Base-by-base conservation (phyloP, 768 basidiomycete genomes). In the Mycena indigotica region DNA sequence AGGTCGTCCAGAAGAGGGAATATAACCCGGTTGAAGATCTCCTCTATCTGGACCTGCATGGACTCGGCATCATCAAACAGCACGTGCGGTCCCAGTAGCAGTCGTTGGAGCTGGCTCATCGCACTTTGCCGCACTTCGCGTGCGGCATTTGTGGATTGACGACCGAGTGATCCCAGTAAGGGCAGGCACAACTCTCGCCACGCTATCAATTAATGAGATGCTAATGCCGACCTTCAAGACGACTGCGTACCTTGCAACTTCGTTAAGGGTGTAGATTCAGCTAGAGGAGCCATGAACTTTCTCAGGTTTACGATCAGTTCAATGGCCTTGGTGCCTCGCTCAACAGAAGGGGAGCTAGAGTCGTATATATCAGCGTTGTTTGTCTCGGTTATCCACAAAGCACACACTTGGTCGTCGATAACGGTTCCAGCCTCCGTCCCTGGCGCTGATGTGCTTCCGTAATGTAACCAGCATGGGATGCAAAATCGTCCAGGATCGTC, bases 1-100 rank as follows among this genome's bases (percentile, higher is more conserved):
- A 99, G 79, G 62, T 96, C 95, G 60, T 98, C 95, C 28, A 98
- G 72, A 38, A 98, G 82, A 3, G 95, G 95, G 74, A 97, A 97
- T 35, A 98, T 75, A 54, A 96, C 87, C 30, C 85, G 81, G 69
- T 93, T 90, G 77, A 98, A 97, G 21, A 95, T 81, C 57, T 93
- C 88, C 59, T 89, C 86, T 29, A 94, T 82, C 66, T 91, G 84
- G 1, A 60, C 69, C 24, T 84, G 81, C 55, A 87, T 81, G 24
- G 81, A 75, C 28, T 83, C 80, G 55, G 8, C 23, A 8, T 44
- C 41, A 21, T 85, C 81, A 23, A 86, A 76, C 8, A 81, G 69
- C 50, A 93, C 72, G 50, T 90, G 84, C 10, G 89, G 88, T 2
- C 92, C 89, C 26, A 96, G 80, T 24, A 98, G 77, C 46, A 92